These are phyloP conservation scores for Phytophthora tubulina DNA, from an alignment of 352 stramenopile species.

Conservation along the genomic window DNA sequence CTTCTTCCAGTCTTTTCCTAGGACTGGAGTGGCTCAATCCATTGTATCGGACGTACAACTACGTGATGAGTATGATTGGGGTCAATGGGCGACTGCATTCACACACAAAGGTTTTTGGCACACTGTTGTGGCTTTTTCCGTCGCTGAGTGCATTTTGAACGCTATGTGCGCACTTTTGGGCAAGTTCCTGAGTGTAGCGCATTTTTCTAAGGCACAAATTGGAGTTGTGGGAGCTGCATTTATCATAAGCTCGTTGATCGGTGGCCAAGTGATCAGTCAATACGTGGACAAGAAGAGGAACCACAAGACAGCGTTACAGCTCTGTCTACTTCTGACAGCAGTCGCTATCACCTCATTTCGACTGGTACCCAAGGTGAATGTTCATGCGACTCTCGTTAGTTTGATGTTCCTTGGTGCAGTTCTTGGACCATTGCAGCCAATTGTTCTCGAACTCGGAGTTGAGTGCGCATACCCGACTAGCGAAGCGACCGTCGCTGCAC, in stretches of 20 bases:
- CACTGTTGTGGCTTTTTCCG: constrained; percentile 69
- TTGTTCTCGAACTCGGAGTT: constrained; percentile 75
- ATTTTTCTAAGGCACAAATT: constrained; percentile 73
- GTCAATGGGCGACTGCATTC: constrained; percentile 74
- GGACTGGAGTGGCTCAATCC: constrained; percentile 47
- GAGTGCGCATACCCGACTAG: constrained; percentile 82
- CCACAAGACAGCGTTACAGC: constrained; percentile 64
- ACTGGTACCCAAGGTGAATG: constrained; percentile 46
- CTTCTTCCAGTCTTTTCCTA: constrained; percentile 62
- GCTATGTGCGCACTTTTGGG: constrained; percentile 76
- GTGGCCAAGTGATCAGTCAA: constrained; percentile 70
- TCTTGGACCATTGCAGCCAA: constrained; percentile 72
- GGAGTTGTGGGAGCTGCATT: constrained; percentile 74
- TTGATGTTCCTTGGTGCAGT: constrained; percentile 64
- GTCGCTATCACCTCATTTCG: constrained; percentile 58
- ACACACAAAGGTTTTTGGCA: constrained; percentile 68
- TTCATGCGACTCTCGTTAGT: constrained; percentile 49
- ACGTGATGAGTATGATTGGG: constrained; percentile 77
- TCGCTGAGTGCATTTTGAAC: constrained; percentile 77
- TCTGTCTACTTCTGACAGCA: constrained; percentile 65
- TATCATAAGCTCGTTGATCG: constrained; percentile 76
- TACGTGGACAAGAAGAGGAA: constrained; percentile 72
- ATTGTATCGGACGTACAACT: constrained; percentile 68
- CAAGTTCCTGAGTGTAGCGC: constrained; percentile 70
- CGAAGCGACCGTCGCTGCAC: constrained; percentile 75